These are phyloP conservation scores for Trichoderma asperellum DNA, from an alignment of 2,329 filamentous ascomycete species.

Conservation along the genomic window DNA sequence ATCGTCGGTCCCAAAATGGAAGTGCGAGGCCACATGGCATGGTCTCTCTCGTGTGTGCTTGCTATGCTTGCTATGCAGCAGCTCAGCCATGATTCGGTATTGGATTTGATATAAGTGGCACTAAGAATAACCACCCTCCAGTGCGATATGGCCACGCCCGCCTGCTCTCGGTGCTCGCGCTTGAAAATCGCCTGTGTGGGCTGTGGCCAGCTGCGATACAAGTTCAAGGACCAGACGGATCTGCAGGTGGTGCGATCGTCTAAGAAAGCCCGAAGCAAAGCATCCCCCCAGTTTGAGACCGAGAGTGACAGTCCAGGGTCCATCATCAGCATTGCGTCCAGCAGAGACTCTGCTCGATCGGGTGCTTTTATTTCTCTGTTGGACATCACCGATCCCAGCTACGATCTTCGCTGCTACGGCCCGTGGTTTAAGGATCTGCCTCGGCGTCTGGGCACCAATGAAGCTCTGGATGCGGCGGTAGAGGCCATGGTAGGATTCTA, in stretches of 20 bases:
- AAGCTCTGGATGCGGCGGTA: constrained; percentile 49
- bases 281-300: not conserved
- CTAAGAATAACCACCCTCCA: constrained; percentile 33
- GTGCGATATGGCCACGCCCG: constrained; percentile 52
- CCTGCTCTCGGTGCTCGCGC: constrained; percentile 52
- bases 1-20: not conserved
- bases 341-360: constrained; percentile 35
- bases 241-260: constrained; percentile 8
- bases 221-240: constrained; percentile 48
- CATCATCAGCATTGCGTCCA: constrained; percentile 31
- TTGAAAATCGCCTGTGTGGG: constrained; percentile 51
- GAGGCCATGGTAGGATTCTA: constrained; percentile 38
- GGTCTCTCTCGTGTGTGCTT: too few species aligned
- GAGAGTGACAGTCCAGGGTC: constrained; percentile 13
- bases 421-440: constrained; percentile 52
- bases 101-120: not conserved
- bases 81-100: not conserved
- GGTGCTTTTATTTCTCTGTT: constrained; percentile 40
- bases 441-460: constrained; percentile 48
- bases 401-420: constrained; percentile 53
- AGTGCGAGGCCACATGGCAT: not conserved
- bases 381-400: constrained; percentile 48
- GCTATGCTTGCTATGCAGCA: not conserved
- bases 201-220: constrained; percentile 52
- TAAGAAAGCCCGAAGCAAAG: constrained; percentile 13